Base-by-base conservation (phyloP, 345 rosid species). In the Isatis tinctoria region DNA sequence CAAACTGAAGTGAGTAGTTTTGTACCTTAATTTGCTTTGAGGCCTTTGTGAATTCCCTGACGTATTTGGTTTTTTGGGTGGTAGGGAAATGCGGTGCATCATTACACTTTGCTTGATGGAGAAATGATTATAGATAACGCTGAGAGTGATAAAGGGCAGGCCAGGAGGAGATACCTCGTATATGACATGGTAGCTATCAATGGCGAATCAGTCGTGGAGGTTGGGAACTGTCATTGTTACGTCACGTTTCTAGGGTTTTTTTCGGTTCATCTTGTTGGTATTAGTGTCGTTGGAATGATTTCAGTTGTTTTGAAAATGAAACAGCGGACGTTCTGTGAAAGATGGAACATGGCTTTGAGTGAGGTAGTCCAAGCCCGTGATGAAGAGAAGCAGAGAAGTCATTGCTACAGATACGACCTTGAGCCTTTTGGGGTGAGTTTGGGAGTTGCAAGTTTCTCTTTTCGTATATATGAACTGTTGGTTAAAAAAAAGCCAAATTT, bases 141-240 rank as follows among this genome's bases (percentile, higher is more conserved):
- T 70, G 88, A 88, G 10, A 88, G 83, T 68, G 82, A 90, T 5
- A 83, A 74, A 54, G 91, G 87, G 87, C 87, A 90, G 78, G 98
- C 57, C 2, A 74, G 89, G 81, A 92, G 99, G 82, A 87, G 99
- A 85, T 96, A 96, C 79, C 94, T 96, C 28, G 84, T 96, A 52
- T 96, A 92, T 85, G 99, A 96, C 81, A 30, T 92, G 85, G 92
- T 96, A 85, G 98, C 97, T 64, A 61, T 92, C 44, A 92, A 92
- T 52, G 81, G 82, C 1, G 71, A 70, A 22, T 84, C 99, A 32
- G 65, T 96, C 30, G 81, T 84, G 48, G 98, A 96, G 99, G 99
- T 95, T 56, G n/a, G 79, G 44, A 47, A 49, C 56, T 45, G 7
- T 53, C 16, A 30, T 47, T 22, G 33, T 39, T 67, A 14, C 36